Evolutionary conservation across 1,139 yeast species (phyloP), one percentile per base, ranked within the genome.

Genomic region (Pichiaceae sp.): DNA sequence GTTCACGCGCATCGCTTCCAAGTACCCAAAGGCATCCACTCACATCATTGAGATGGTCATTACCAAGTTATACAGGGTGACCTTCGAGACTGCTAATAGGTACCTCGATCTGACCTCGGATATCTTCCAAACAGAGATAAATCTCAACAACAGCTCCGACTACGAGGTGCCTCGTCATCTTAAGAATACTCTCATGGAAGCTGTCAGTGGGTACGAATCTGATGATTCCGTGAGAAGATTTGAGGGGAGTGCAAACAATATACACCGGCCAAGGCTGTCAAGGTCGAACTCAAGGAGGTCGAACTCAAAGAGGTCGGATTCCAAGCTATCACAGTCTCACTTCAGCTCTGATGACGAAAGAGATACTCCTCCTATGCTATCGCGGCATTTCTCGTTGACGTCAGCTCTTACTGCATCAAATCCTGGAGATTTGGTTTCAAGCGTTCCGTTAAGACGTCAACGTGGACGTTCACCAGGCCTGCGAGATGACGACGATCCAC

Each of bases 21-120:
- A 79, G 48, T 85, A 79, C 53, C 97, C 98, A 6, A 76, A 83
- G 46, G 85, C 96, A 0, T 81, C 96, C 0, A 84, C 96, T 0
- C 96, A 89, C 56, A 89, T 91, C 33, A 93, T 91, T 7, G 95
- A 94, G 46, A 87, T 91, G 75, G 86, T 91, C 15, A 64, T 89
- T 43, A 81, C 95, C 1, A 72, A 95, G 44, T 67, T 91, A 40
- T 86, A 86, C 55, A 73, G 94, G 49, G 96, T 91, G 5, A 89
- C 97, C 0, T 78, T 89, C 60, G 91, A 82, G 53, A 84, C 96
- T 0, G 84, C 93, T 11, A 93, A 89, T 53, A 72, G 76, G 48
- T 91, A 91, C 55, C 64, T 91, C 36, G 96, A 95, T 0, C 62
- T 91, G 25, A 86, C 97, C 0, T 67, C 75, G 20, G 96, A 87